Percentiles rank a stretch among this genome's conserved stretches.
phyloP scores from a whole-genome alignment of 2,329 filamentous ascomycete genomes.

The Sporothrix pseudoabietina region DNA sequence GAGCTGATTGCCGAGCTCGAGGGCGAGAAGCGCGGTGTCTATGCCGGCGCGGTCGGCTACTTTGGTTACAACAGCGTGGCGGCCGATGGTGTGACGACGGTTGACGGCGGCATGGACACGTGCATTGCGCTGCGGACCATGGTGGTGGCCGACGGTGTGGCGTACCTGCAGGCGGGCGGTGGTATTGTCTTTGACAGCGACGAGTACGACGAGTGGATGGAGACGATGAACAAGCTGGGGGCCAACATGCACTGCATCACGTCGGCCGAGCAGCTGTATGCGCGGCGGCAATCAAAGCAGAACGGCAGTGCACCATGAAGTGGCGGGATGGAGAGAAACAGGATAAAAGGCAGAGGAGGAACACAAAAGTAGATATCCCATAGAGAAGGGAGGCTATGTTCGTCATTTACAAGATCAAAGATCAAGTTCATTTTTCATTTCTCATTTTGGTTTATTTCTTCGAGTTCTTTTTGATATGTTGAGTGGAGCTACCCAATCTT shows the following conservation, averaged over 20 bases:
- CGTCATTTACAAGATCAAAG: not conserved
- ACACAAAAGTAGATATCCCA: slow-evolving; percentile 5
- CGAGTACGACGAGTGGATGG: slow-evolving; percentile 85
- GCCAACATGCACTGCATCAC: slow-evolving; percentile 89
- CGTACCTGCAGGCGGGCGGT: slow-evolving; percentile 86
- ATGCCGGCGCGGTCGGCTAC: slow-evolving; percentile 94
- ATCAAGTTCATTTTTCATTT: not conserved
- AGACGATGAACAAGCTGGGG: slow-evolving; percentile 92
- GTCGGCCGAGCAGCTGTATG: slow-evolving; percentile 72
- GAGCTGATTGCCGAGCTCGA: slow-evolving; percentile 94
- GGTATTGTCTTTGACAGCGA: slow-evolving; percentile 96
- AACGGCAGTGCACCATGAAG: slow-evolving; percentile 2
- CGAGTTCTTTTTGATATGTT: not conserved
- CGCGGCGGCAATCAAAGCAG: slow-evolving; percentile 39
- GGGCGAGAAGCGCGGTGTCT: slow-evolving; percentile 89
- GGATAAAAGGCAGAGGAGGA: not conserved
- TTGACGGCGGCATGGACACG: slow-evolving; percentile 89
- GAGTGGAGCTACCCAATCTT: not conserved
- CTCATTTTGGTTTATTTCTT: not conserved
- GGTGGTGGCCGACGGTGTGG: slow-evolving; percentile 87
- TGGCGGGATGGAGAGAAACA: not conserved
- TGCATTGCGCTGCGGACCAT: slow-evolving; percentile 83
- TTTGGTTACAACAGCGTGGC: slow-evolving; percentile 81
- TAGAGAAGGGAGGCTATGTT: not conserved
- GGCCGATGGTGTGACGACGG: slow-evolving; percentile 59